These are phyloP conservation scores for Ophiobolus disseminans DNA, from an alignment of 2,329 filamentous ascomycete genomes.

Conservation along the genomic window DNA sequence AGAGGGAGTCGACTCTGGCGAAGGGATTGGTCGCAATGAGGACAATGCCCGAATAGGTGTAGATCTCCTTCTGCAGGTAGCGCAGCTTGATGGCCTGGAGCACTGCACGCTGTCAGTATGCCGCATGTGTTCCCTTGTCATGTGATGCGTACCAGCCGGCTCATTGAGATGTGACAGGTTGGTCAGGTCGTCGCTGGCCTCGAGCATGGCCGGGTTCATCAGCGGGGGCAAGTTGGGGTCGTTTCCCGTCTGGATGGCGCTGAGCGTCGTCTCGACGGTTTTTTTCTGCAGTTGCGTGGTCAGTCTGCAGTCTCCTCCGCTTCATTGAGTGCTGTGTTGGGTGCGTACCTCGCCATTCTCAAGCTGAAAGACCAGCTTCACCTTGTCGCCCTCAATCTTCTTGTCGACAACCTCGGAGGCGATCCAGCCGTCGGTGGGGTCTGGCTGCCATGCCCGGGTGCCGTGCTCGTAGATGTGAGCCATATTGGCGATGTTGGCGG, in stretches of 20 bases:
- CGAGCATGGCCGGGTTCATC: conserved; percentile 98
- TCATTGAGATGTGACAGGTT: conserved; percentile 98
- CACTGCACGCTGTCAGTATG: conserved; percentile 63
- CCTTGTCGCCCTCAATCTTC: conserved; percentile 81
- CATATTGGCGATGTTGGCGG: conserved; percentile 65
- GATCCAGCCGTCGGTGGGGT: conserved; percentile 95
- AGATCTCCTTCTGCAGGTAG: conserved; percentile 98
- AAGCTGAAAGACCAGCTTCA: conserved; percentile 84
- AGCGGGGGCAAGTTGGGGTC: conserved; percentile 83
- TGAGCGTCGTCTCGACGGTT: conserved; percentile 76
- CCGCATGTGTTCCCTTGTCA: conserved; percentile 16
- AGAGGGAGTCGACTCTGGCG: conserved; percentile 94
- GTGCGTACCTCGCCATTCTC: conserved; percentile 84
- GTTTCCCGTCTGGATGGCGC: conserved; percentile 77
- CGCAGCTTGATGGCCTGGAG: conserved; percentile 96
- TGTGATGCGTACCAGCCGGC: conserved; percentile 76
- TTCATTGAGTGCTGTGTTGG: not conserved
- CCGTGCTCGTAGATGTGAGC: conserved; percentile 95
- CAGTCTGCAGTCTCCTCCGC: conserved; percentile 13
- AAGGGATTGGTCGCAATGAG: conserved; percentile 99
- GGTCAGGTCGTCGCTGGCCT: conserved; percentile 97
- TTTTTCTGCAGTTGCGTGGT: conserved; percentile 66
- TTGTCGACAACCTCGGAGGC: conserved; percentile 93
- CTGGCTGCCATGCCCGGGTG: conserved; percentile 97
- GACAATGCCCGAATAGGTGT: conserved; percentile 98